Percentiles rank a stretch among this genome's conserved stretches.
phyloP scores from a whole-genome alignment of 805 yeast genomes.

The Wickerhamiella spandovensis region DNA sequence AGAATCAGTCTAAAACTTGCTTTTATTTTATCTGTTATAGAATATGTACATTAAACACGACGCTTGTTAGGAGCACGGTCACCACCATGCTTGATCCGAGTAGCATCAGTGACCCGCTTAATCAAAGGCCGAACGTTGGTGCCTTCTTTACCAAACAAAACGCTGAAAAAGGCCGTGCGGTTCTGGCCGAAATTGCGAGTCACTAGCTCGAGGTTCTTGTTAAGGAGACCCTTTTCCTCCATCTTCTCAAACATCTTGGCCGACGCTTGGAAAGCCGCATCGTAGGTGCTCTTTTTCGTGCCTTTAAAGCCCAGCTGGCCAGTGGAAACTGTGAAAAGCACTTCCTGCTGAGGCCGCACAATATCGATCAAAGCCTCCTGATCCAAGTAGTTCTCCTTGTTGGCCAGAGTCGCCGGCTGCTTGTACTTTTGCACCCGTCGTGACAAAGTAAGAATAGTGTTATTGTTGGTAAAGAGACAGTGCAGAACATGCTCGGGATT shows the following conservation, averaged over 20 bases:
- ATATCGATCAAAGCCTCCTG: slow-evolving; percentile 50
- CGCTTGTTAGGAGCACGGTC: slow-evolving; percentile 70
- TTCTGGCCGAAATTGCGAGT: slow-evolving; percentile 81
- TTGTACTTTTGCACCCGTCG: slow-evolving; percentile 33
- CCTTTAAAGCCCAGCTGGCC: slow-evolving; percentile 86
- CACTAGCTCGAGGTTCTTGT: slow-evolving; percentile 58
- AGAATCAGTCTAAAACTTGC: too few species aligned
- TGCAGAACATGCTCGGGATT: slow-evolving; percentile 49
- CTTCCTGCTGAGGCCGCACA: slow-evolving; percentile 66
- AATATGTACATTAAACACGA: slow-evolving; percentile 21
- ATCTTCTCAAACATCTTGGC: slow-evolving; percentile 59
- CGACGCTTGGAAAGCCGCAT: slow-evolving; percentile 79
- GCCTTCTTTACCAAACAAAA: slow-evolving; percentile 85
- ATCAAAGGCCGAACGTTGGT: slow-evolving; percentile 49
- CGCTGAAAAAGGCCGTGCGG: slow-evolving; percentile 71
- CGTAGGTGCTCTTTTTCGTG: slow-evolving; percentile 82
- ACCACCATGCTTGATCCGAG: slow-evolving; percentile 87
- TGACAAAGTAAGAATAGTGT: slow-evolving; percentile 65
- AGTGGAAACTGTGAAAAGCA: slow-evolving; percentile 53
- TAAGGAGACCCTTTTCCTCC: slow-evolving; percentile 44
- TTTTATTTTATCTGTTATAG: too few species aligned
- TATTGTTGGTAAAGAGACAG: slow-evolving; percentile 67
- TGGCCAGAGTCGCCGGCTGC: neutral
- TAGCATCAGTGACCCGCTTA: slow-evolving; percentile 59
- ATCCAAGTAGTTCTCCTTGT: slow-evolving; percentile 53